phyloP scores from a whole-genome alignment of 495 filamentous ascomycete species.

The Tirmania nivea region DNA sequence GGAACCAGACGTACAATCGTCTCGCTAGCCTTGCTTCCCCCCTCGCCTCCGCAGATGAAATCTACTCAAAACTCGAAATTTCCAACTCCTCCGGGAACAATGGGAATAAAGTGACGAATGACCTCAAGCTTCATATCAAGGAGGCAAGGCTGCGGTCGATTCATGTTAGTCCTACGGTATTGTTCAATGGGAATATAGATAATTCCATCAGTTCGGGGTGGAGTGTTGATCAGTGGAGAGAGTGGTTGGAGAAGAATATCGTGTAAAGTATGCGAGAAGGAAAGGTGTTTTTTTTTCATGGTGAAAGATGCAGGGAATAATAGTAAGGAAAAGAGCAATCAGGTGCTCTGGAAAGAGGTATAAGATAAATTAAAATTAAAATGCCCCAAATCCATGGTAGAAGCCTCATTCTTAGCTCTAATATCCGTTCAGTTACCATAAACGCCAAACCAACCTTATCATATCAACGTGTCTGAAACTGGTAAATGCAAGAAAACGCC shows the following conservation, averaged over 20 bases:
- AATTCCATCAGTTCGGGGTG: conserved; percentile 57
- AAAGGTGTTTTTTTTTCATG: too few species aligned
- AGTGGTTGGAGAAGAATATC: conserved; percentile 19
- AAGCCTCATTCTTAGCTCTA: too few species aligned
- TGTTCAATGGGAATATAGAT: conserved; percentile 71
- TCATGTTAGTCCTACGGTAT: conserved; percentile 74
- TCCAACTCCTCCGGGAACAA: conserved; percentile 29
- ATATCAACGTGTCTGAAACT: too few species aligned
- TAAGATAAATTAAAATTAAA: too few species aligned
- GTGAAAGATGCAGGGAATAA: too few species aligned
- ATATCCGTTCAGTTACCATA: too few species aligned
- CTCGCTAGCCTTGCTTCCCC: conserved; percentile 29
- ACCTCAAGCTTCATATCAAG: conserved; percentile 69
- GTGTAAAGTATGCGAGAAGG: not conserved
- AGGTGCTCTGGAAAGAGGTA: too few species aligned
- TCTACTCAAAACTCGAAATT: not conserved
- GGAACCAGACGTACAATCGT: conserved; percentile 66
- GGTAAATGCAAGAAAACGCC: too few species aligned
- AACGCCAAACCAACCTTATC: too few species aligned
- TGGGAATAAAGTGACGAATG: conserved; percentile 43
- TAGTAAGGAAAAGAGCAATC: too few species aligned
- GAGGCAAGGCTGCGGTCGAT: conserved; percentile 54
- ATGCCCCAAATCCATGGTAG: too few species aligned
- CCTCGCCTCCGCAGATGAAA: not conserved
- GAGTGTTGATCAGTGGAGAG: conserved; percentile 49